Evolutionary conservation across 805 yeast species (phyloP).

Genomic region (Myxozyma neotropica): DNA sequence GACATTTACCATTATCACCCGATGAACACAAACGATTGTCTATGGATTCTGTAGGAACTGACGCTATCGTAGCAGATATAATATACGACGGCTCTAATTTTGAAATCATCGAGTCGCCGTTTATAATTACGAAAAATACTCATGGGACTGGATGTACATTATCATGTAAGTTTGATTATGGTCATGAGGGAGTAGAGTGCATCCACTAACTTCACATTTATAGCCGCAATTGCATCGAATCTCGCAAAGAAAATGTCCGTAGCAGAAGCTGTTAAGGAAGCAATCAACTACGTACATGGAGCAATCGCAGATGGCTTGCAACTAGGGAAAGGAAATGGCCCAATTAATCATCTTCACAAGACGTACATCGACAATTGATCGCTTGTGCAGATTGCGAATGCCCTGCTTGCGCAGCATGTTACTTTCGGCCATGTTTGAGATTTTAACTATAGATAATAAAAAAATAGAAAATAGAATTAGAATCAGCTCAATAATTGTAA

Average conservation of each 20-base stretch:
- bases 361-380: conserved; percentile 5
- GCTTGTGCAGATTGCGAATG: no score
- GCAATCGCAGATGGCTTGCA: conserved; percentile 60
- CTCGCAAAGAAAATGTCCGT: conserved; percentile 59
- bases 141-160: conserved; percentile 94
- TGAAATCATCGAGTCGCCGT: conserved; percentile 53
- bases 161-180: conserved; percentile 44
- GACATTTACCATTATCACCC: conserved; percentile 55
- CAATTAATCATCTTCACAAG: conserved; percentile 60
- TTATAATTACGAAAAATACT: conserved; percentile 54
- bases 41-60: conserved; percentile 27
- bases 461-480: no score
- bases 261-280: conserved; percentile 54
- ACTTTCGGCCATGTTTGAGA: no score
- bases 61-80: conserved; percentile 53
- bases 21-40: conserved; percentile 1
- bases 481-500: no score
- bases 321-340: conserved; percentile 61
- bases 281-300: conserved; percentile 66
- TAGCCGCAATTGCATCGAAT: conserved; percentile 73
- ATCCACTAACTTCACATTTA: neutral
- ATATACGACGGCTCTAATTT: conserved; percentile 51
- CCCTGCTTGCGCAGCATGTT: no score
- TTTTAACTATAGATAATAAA: no score
- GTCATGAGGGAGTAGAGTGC: neutral